phyloP scores from a whole-genome alignment of 1,284 basidiomycete genomes.

The Sanguinoderma infundibulare region DNA sequence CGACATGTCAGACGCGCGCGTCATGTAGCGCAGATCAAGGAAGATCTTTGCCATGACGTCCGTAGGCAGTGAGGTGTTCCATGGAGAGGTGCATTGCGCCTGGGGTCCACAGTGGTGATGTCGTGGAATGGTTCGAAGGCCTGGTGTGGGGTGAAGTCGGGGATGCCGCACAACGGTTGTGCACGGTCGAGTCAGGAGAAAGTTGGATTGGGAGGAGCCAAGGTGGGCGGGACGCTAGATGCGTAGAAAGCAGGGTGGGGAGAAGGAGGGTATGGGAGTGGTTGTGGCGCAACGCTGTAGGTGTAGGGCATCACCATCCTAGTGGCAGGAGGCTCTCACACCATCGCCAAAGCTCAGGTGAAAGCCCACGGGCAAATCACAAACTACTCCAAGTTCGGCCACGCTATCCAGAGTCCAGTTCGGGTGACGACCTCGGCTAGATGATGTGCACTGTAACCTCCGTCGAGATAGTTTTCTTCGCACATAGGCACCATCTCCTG shows the following conservation, averaged over 20 bases:
- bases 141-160: background rate
- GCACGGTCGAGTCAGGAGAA: background rate
- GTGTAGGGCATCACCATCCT: background rate
- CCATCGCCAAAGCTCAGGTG: too few relatives aligned
- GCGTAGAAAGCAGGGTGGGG: background rate
- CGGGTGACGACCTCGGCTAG: background rate
- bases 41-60: background rate
- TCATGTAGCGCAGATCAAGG: background rate
- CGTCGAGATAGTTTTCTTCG: background rate
- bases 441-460: background rate
- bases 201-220: background rate
- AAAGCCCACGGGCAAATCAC: too few relatives aligned
- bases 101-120: too few relatives aligned
- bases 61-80: background rate
- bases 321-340: background rate
- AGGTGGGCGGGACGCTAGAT: background rate
- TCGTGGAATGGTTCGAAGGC: background rate
- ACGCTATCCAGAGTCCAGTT: background rate
- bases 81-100: background rate
- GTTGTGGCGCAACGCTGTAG: background rate
- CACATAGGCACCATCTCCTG: too few relatives aligned
- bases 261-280: background rate
- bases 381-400: too few relatives aligned
- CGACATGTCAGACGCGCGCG: background rate
- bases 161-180: background rate